Evolutionary conservation across 306 rosid species (phyloP), one percentile per base, ranked within the genome.

Genomic region (Gynostemma pentaphyllum): DNA sequence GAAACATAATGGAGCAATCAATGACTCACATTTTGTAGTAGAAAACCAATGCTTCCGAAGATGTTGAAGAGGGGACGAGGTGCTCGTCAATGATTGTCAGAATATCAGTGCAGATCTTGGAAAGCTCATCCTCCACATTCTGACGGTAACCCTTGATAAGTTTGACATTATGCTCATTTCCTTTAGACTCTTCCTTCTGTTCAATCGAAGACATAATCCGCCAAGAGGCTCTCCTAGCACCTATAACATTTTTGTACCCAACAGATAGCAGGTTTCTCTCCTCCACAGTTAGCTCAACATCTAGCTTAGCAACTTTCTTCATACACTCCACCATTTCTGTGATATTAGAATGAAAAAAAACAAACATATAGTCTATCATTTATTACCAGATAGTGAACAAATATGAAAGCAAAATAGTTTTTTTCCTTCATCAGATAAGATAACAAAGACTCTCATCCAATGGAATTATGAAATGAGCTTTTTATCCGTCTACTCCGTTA

Each of bases 191-290:
- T 78, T 91, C 98, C 82, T 85, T 91, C 75, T 91, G 98, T 80
- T 91, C 96, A 73, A 91, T 91, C 45, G 98, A 91, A 42, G 98
- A 88, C 98, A 91, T 91, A 26, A 91, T 91, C 19, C 98, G 95
- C 98, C 98, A 91, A 5, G 98, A 91, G 52, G 98, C 98, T 64
- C 98, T 73, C 40, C 96, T 68, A 41, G 98, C 98, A 61, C 98
- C 98, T 50, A 91, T 91, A 49, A 91, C 98, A 45, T 91, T 91
- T 73, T 91, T 91, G 82, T 91, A 91, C 61, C 98, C 98, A 48
- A 91, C 98, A 13, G 98, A 91, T 10, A 91, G 96, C 63, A 91
- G 95, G 82, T 91, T 91, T 81, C 98, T 91, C 84, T 91, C 98
- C 71, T 91, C 98, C 69, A 91, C 92, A 28, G 96, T 91, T 46